A percentile compares a stretch with the other conserved stretches of the same genome.
These are phyloP conservation scores for Gynostemma pentaphyllum DNA, from an alignment of 306 rosid species.

Conservation along the genomic window DNA sequence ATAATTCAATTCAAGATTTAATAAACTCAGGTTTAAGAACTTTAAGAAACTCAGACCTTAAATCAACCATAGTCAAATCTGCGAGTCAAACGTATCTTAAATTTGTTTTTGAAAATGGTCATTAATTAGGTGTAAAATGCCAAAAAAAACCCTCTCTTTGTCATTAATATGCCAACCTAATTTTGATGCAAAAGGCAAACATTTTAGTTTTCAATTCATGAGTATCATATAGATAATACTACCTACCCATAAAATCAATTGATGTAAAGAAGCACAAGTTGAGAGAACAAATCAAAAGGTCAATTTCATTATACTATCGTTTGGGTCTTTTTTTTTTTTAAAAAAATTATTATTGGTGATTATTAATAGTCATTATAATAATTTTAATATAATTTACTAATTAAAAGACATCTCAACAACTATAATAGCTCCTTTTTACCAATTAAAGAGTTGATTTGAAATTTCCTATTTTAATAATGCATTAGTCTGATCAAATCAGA, in stretches of 20 bases:
- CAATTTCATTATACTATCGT: neutral
- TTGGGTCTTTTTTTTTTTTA: neutral
- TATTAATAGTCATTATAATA: neutral
- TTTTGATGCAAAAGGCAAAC: neutral
- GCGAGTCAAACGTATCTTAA: too few relatives aligned
- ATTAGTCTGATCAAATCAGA: neutral
- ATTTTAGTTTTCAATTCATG: neutral
- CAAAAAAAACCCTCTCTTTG: neutral
- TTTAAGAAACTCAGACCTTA: too few relatives aligned
- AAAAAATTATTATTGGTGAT: neutral
- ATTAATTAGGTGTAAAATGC: neutral
- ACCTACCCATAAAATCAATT: conserved; percentile 3
- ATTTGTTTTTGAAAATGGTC: too few relatives aligned
- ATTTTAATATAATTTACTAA: neutral
- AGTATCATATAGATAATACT: neutral
- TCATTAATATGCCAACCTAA: neutral
- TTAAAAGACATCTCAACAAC: conserved; percentile 10
- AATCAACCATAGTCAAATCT: too few relatives aligned
- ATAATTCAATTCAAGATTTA: too few relatives aligned
- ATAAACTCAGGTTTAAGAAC: too few relatives aligned
- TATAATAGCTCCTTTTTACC: neutral
- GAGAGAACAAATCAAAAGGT: neutral
- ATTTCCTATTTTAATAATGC: neutral
- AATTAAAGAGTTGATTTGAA: neutral
- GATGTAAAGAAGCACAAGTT: neutral